Conservation (phyloP, 163 green algal species). For the Coccomyxa subellipsoidea region DNA sequence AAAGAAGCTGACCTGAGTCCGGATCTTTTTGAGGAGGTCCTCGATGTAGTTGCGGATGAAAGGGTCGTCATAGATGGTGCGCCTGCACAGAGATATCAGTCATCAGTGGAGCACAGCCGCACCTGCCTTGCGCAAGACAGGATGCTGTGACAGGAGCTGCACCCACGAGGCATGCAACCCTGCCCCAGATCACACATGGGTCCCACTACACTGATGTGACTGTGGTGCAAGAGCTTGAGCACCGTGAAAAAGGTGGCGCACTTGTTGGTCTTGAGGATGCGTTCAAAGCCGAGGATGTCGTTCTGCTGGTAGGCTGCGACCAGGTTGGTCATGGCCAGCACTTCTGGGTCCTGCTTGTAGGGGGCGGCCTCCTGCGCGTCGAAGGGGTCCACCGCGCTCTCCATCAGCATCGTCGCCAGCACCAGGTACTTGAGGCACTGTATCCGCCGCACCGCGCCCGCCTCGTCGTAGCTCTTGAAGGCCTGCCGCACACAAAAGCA, state of each 20-base stretch:
- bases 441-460: conserved; percentile 71
- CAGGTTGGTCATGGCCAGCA: conserved; percentile 89
- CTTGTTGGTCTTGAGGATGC: conserved; percentile 79
- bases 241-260: conserved; percentile 16
- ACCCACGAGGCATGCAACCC: no score
- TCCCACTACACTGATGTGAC: no score
- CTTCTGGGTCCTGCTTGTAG: conserved; percentile 87
- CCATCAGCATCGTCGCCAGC: conserved; percentile 97
- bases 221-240: no score
- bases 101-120: not conserved
- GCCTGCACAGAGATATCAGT: conserved; percentile 33
- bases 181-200: no score
- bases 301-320: conserved; percentile 94
- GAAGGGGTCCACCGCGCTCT: conserved; percentile 94
- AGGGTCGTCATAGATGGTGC: conserved; percentile 90
- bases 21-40: conserved; percentile 91
- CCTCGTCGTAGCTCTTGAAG: conserved; percentile 99
- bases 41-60: conserved; percentile 96
- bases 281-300: conserved; percentile 92
- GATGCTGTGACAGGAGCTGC: not conserved
- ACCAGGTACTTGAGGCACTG: conserved; percentile 99
- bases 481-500: conserved; percentile 49
- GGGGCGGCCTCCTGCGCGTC: conserved; percentile 90
- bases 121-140: not conserved
- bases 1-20: conserved; percentile 67